Percentiles rank a stretch among this genome's conserved stretches.
These are phyloP conservation scores for Stenocarpella maydis DNA, from an alignment of 2,329 filamentous ascomycete species.

Conservation along the genomic window DNA sequence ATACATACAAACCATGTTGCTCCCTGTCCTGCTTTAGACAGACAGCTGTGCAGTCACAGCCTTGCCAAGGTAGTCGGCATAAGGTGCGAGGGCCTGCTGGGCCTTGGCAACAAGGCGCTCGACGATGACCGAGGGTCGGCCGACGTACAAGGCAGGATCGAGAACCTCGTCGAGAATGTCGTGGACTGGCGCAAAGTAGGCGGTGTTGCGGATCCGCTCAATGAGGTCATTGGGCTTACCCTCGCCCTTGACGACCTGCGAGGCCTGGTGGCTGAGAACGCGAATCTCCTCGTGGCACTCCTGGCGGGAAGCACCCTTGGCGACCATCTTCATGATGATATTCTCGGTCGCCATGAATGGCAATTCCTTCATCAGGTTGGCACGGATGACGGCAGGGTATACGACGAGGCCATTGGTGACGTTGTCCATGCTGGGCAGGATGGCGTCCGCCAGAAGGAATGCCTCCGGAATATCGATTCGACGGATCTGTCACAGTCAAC, in stretches of 20 bases:
- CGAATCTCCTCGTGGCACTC: conserved; percentile 89
- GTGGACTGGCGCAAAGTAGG: conserved; percentile 80
- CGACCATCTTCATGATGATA: conserved; percentile 81
- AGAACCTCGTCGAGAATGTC: conserved; percentile 73
- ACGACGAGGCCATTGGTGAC: conserved; percentile 63
- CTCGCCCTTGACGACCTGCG: conserved; percentile 64
- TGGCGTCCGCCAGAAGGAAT: conserved; percentile 74
- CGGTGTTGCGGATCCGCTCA: conserved; percentile 73
- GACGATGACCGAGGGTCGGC: conserved; percentile 55
- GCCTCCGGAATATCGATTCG: conserved; percentile 71
- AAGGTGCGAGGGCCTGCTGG: conserved; percentile 50
- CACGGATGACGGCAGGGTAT: conserved; percentile 77
- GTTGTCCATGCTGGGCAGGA: conserved; percentile 61
- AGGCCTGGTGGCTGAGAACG: conserved; percentile 81
- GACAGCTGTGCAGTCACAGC: conserved; percentile 48
- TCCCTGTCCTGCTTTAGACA: conserved; percentile 41
- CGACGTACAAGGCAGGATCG: conserved; percentile 62
- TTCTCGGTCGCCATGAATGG: conserved; percentile 82
- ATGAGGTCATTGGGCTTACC: conserved; percentile 84
- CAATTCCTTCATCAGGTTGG: conserved; percentile 76
- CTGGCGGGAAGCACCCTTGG: conserved; percentile 75
- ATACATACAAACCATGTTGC: not conserved
- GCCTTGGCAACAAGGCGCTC: conserved; percentile 52
- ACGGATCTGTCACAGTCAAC: conserved; percentile 53
- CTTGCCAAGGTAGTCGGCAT: conserved; percentile 46